Base-by-base conservation (phyloP, 345 rosid genomes). In the Citrus inodora region DNA sequence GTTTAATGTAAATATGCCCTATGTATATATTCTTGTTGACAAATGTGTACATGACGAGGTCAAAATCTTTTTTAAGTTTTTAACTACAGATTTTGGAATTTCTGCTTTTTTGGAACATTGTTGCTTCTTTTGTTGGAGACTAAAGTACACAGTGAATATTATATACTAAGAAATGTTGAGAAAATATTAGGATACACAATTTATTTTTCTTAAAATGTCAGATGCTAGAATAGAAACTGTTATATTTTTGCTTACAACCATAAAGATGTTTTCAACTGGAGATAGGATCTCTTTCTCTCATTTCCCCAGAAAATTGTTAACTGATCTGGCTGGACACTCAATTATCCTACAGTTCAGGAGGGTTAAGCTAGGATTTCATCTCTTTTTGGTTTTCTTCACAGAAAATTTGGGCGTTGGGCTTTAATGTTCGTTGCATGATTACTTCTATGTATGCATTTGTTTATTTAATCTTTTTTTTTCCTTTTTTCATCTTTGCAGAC, bases 401-500 rank as follows among this genome's bases (percentile, higher is more conserved):
- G 35, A 22, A 24, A 74, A 25, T 40, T 27, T 28, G 10, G 25
- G 40, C 28, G 7, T 25, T 74, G 14, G 76, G 16, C 6, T 60
- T 38, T 27, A 19, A 27, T 16, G 33, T 74, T 61, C 13, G 42
- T 61, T 27, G 9, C 77, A 38, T 4, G 56, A 42, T 40, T 25
- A 16, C 69, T 56, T 60, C 38, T 61, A 55, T 61, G 21, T 7
- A 53, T 53, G 17, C 61, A 9, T 51, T 53, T 71, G 13, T 19
- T 55, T 53, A 0, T 55, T 32, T 30, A 3, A 0, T 22, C 56
- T 51, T 9, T 75, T 10, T 16, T 42, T 60, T 51, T 1, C 5
- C 38, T 9, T 56, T 60, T 67, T 7, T 4, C 75, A 77, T 70
- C n/a, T 58, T 77, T 71, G 16, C 67, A 83, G 85, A 78, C 60